A percentile compares a stretch with the other conserved stretches of the same genome.
phyloP scores from a whole-genome alignment of 768 basidiomycete species.

The Phlegmacium glaucopus region DNA sequence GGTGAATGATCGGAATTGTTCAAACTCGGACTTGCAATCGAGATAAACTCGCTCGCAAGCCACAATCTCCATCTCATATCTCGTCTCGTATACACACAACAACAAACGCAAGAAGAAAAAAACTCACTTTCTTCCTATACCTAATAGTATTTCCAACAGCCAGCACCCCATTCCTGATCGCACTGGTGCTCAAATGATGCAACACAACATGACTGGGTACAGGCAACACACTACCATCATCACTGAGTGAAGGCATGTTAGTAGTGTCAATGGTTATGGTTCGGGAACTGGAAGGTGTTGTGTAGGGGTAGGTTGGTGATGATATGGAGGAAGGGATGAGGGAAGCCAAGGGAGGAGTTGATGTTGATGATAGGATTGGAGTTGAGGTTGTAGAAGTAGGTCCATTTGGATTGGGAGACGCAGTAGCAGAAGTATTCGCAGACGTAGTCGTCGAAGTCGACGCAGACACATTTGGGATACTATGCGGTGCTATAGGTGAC shows the following conservation, averaged over 20 bases:
- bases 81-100: no score
- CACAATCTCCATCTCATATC: no score
- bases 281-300: conserved; percentile 20
- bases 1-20: background rate
- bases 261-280: conserved; percentile 32
- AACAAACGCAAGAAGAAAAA: conserved; percentile 2
- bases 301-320: background rate
- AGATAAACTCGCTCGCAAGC: background rate
- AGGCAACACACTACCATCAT: conserved; percentile 88
- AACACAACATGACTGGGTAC: conserved; percentile 93
- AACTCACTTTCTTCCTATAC: conserved; percentile 83
- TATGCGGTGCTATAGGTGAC: no score
- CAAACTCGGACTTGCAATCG: background rate
- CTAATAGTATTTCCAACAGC: conserved; percentile 91
- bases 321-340: background rate
- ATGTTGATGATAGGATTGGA: background rate
- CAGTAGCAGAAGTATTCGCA: background rate
- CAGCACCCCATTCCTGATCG: conserved; percentile 89
- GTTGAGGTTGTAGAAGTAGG: background rate
- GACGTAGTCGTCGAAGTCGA: conserved; percentile 1
- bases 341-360: conserved; percentile 2
- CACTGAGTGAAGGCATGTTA: conserved; percentile 51
- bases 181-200: conserved; percentile 93
- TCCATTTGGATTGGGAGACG: background rate
- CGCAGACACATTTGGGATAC: conserved; percentile 2